These are phyloP conservation scores for Cinchona pubescens DNA, from an alignment of 257 asterid genomes.

Conservation along the genomic window DNA sequence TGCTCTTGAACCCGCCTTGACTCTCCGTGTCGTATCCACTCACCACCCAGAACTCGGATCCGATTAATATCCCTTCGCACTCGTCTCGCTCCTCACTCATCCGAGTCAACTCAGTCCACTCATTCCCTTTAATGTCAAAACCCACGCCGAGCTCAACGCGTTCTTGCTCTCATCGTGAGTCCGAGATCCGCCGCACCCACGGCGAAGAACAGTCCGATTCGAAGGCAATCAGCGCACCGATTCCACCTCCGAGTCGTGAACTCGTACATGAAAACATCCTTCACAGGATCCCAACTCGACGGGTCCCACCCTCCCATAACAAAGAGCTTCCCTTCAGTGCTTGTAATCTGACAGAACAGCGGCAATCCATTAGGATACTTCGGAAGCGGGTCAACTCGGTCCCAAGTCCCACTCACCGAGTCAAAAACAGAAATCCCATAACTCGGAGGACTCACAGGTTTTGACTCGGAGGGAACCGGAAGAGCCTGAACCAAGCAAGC, in stretches of 20 bases:
- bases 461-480: constrained; percentile 40
- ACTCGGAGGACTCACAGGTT: constrained; percentile 54
- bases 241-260: constrained; percentile 66
- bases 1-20: constrained; percentile 68
- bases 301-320: constrained; percentile 90
- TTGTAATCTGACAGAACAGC: constrained; percentile 65
- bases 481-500: constrained; percentile 74
- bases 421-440: constrained; percentile 65
- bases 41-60: constrained; percentile 79
- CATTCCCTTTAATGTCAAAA: constrained; percentile 32
- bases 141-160: constrained; percentile 65
- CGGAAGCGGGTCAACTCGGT: constrained; percentile 61
- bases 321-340: constrained; percentile 63
- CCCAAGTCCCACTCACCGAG: constrained; percentile 52
- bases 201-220: constrained; percentile 73
- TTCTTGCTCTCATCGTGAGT: constrained; percentile 77
- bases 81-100: constrained; percentile 89
- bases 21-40: constrained; percentile 81
- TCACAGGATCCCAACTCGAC: constrained; percentile 67
- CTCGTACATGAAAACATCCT: constrained; percentile 67
- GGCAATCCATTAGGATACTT: constrained; percentile 71
- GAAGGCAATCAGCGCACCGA: constrained; percentile 65
- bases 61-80: constrained; percentile 69
- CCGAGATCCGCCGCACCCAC: constrained; percentile 61
- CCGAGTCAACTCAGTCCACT: constrained; percentile 59